phyloP scores from a whole-genome alignment of 2,329 filamentous ascomycete species.

The Penicillium sp. region DNA sequence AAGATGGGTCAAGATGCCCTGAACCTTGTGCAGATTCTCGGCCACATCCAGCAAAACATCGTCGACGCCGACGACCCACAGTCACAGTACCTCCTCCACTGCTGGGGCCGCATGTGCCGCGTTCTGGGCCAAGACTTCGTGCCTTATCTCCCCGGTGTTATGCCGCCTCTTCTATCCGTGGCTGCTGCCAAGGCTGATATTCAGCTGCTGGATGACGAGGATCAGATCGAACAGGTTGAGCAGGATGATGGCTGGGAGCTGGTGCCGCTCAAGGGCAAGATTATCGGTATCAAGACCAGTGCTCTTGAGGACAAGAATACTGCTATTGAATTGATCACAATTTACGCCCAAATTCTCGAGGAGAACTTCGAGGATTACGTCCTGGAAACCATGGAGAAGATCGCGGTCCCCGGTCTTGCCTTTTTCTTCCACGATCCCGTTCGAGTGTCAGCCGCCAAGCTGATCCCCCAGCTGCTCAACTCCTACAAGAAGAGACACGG shows the following conservation, averaged over 20 bases:
- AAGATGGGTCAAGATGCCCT: constrained; percentile 85
- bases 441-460: constrained; percentile 88
- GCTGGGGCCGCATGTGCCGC: constrained; percentile 98
- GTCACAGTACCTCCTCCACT: constrained; percentile 95
- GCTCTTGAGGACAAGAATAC: constrained; percentile 98
- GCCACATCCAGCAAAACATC: constrained; percentile 80
- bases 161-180: constrained; percentile 87
- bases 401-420: constrained; percentile 85
- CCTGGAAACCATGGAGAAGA: constrained; percentile 90
- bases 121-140: constrained; percentile 88
- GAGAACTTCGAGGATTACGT: constrained; percentile 89
- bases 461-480: constrained; percentile 87
- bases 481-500: constrained; percentile 93
- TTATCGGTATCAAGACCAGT: constrained; percentile 97
- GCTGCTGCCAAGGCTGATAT: constrained; percentile 96
- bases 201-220: constrained; percentile 90
- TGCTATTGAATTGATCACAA: constrained; percentile 96
- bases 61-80: constrained; percentile 92
- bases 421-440: constrained; percentile 99
- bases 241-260: constrained; percentile 97
- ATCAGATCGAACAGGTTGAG: constrained; percentile 87
- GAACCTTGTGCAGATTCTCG: constrained; percentile 81
- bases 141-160: constrained; percentile 86
- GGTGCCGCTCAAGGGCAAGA: constrained; percentile 93
- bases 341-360: constrained; percentile 96